A percentile compares a stretch with the other conserved stretches of the same genome.
Conservation (phyloP, 2,329 filamentous ascomycete genomes). For the Aureobasidium sp. region DNA sequence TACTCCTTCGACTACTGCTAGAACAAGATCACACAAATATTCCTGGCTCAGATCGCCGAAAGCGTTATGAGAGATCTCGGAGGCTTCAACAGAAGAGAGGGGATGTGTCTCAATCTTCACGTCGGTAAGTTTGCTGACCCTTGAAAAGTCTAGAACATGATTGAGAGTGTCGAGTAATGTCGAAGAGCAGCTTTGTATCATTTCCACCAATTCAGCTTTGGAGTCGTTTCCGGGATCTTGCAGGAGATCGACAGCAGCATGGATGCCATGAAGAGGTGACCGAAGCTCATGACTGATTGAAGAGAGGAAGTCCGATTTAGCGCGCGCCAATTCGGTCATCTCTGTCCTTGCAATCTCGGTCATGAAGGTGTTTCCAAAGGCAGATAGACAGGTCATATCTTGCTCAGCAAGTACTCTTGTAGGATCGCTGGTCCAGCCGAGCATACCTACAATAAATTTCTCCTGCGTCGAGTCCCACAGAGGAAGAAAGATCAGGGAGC, state of each 20-base stretch:
- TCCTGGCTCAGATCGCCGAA: neutral
- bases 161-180: constrained; percentile 39
- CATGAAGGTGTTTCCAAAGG: constrained; percentile 51
- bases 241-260: constrained; percentile 34
- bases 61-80: neutral
- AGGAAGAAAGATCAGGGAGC: constrained; percentile 43
- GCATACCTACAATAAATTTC: constrained; percentile 38
- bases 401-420: constrained; percentile 27
- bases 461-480: constrained; percentile 39
- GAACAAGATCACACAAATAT: neutral
- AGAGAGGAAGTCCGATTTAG: constrained; percentile 35
- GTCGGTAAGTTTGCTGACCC: constrained; percentile 18
- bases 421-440: constrained; percentile 37
- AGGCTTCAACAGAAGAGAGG: neutral
- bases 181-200: constrained; percentile 39
- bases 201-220: constrained; percentile 36
- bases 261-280: constrained; percentile 25
- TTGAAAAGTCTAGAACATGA: constrained; percentile 12
- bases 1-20: neutral
- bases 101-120: neutral
- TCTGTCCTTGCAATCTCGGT: constrained; percentile 46
- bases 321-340: constrained; percentile 36
- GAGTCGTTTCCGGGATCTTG: constrained; percentile 32
- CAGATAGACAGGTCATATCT: constrained; percentile 23
- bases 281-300: constrained; percentile 35